Conservation (phyloP, 495 filamentous ascomycete species). For the Tetracladium marchalianum region DNA sequence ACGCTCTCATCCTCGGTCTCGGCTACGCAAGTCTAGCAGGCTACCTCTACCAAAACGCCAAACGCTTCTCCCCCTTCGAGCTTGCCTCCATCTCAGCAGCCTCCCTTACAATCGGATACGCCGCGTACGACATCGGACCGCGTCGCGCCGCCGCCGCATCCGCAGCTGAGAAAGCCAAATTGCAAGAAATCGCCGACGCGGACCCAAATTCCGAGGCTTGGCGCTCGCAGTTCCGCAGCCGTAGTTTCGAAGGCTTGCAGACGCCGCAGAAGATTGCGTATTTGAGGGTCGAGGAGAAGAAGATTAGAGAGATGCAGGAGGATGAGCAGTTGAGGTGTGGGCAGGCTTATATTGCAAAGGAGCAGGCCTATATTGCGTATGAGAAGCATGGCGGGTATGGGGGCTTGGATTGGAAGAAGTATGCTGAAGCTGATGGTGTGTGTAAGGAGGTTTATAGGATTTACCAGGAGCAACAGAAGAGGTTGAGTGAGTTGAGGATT, state of each 20-base stretch:
- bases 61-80: background rate
- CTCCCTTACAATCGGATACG: background rate
- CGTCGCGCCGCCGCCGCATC: background rate
- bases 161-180: background rate
- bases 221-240: conserved; percentile 1
- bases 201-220: background rate
- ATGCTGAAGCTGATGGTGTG: background rate
- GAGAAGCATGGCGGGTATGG: conserved; percentile 6
- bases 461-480: conserved; percentile 1
- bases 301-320: conserved; percentile 3
- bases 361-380: conserved; percentile 4
- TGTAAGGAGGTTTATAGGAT: conserved; percentile 1
- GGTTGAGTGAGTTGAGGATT: background rate
- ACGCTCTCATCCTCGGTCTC: background rate
- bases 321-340: conserved; percentile 6
- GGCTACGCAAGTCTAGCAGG: background rate
- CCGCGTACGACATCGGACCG: background rate
- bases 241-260: background rate
- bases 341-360: conserved; percentile 6
- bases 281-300: conserved; percentile 2
- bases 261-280: background rate
- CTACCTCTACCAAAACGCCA: conserved; percentile 3
- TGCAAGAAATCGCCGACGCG: background rate
- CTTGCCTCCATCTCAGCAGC: background rate
- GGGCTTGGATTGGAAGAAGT: conserved; percentile 8